Evolutionary conservation across 345 rosid species (phyloP), one percentile per base, ranked within the genome.

Genomic region (Abelmoschus esculentus): DNA sequence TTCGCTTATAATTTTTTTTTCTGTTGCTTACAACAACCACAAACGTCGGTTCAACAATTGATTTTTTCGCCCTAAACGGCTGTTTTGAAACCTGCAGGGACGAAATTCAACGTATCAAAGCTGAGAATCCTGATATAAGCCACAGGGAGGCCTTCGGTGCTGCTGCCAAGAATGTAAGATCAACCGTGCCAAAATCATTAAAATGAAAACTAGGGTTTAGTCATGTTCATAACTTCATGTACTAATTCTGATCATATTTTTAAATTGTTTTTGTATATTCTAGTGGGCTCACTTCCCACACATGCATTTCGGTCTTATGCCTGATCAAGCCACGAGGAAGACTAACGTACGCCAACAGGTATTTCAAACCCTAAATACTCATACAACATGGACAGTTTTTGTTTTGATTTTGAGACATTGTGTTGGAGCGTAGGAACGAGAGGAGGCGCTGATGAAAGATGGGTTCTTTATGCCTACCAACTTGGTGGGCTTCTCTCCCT

Each of bases 201-300:
- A 22, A 64, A 22, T 1, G 46, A 47, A 15, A 47, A 1, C 22
- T 47, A n/a, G 57, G 70, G 46, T 42, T 42, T 42, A 38, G n/a
- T 9, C 46, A 42, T 40, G 44, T 40, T 40, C 44, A 40, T 2
- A 7, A 40, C 11, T 7, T 3, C n/a, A 50, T 52, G 10, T 18
- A 40, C 13, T 46, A 26, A 22, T 64, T 64, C 26, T n/a, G n/a
- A n/a, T 28, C 46, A 10, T 42, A 1, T 38, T 38, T 42, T 42
- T 42, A 9, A 42, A 60, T 17, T 44, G 7, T 32, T 12, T 47
- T 64, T 53, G 42, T 54, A 3, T 36, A 49, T 1, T 7, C 10
- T 78, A 96, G 99, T 96, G 98, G 98, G 99, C 99, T 84, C 99
- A 96, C 67, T 92, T 92, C 74, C 99, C 99, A 2, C 92, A 89